Evolutionary conservation across 73 alveolate genomes (phyloP).

Genomic region (Breviolum minutum): DNA sequence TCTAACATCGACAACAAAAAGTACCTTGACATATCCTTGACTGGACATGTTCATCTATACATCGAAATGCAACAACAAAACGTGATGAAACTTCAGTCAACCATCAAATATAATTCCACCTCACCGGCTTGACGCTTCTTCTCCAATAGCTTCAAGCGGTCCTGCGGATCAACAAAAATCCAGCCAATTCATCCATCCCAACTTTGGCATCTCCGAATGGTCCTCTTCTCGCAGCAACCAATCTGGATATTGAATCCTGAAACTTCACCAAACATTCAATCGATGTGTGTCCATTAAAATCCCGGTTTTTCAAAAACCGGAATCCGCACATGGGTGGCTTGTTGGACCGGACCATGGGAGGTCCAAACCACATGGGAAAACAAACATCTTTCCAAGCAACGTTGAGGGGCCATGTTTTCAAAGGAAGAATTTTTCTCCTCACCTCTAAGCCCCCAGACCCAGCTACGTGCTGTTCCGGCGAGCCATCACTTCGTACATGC

Average conservation of each 20-base stretch:
- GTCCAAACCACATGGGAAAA: neutral
- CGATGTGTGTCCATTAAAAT: neutral
- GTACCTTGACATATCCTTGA: too few relatives aligned
- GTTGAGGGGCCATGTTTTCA: too few relatives aligned
- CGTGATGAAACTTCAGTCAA: too few relatives aligned
- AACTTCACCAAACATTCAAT: neutral
- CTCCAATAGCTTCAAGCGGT: constrained; percentile 63
- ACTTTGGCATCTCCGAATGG: neutral
- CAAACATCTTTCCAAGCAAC: neutral
- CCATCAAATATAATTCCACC: neutral
- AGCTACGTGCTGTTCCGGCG: constrained; percentile 53
- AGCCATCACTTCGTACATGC: constrained; percentile 84
- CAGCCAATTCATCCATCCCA: neutral
- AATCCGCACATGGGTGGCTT: neutral
- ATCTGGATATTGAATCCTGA: constrained; percentile 69
- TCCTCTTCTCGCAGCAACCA: constrained; percentile 92
- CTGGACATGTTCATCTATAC: too few relatives aligned
- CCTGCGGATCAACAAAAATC: neutral
- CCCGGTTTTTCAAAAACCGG: neutral
- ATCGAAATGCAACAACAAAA: too few relatives aligned
- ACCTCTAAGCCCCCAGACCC: neutral
- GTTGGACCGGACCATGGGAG: neutral
- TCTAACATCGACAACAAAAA: too few relatives aligned
- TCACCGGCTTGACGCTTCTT: constrained; percentile 89
- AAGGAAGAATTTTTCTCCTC: neutral